Percentiles rank a stretch among this genome's conserved stretches.
Evolutionary conservation across 2,329 filamentous ascomycete species (phyloP).

Genomic region (Zymoseptoria pseudotritici): DNA sequence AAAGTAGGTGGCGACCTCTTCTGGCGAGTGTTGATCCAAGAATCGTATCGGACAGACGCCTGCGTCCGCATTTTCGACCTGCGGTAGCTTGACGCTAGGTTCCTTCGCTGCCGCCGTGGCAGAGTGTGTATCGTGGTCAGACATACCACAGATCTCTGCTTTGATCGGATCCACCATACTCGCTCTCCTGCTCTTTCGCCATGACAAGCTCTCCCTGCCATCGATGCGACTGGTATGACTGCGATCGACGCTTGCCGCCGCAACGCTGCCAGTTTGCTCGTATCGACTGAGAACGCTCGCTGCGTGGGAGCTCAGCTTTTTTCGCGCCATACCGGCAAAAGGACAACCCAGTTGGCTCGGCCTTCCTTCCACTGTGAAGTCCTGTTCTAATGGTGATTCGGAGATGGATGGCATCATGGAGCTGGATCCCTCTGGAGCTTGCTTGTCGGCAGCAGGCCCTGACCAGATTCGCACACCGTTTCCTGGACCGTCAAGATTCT

Average conservation of each 20-base stretch:
- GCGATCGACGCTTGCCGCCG: slow-evolving; percentile 19
- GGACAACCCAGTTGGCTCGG: slow-evolving; percentile 75
- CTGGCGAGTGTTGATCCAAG: slow-evolving; percentile 82
- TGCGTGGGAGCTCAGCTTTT: slow-evolving; percentile 31
- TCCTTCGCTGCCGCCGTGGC: slow-evolving; percentile 6
- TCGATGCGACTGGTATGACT: slow-evolving; percentile 29
- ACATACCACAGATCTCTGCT: slow-evolving; percentile 30
- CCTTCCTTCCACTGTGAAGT: slow-evolving; percentile 81
- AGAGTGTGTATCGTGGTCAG: slow-evolving; percentile 17
- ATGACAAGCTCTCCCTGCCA: slow-evolving; percentile 38
- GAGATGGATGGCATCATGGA: slow-evolving; percentile 32
- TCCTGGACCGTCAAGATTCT: slow-evolving; percentile 8
- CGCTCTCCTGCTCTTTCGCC: slow-evolving; percentile 21
- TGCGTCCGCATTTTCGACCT: slow-evolving; percentile 22
- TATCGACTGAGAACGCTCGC: slow-evolving; percentile 35
- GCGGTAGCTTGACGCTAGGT: slow-evolving; percentile 4
- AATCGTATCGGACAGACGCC: slow-evolving; percentile 86
- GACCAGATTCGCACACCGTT: slow-evolving; percentile 29
- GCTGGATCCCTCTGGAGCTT: slow-evolving; percentile 26
- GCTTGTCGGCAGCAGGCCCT: slow-evolving; percentile 31
- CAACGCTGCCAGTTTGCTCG: slow-evolving; percentile 18
- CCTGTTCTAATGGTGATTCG: slow-evolving; percentile 60
- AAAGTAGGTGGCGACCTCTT: slow-evolving; percentile 89
- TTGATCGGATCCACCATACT: slow-evolving; percentile 31
- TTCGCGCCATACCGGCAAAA: slow-evolving; percentile 53